Evolutionary conservation across 768 basidiomycete species (phyloP).

Genomic region (Phallus indusiatus): DNA sequence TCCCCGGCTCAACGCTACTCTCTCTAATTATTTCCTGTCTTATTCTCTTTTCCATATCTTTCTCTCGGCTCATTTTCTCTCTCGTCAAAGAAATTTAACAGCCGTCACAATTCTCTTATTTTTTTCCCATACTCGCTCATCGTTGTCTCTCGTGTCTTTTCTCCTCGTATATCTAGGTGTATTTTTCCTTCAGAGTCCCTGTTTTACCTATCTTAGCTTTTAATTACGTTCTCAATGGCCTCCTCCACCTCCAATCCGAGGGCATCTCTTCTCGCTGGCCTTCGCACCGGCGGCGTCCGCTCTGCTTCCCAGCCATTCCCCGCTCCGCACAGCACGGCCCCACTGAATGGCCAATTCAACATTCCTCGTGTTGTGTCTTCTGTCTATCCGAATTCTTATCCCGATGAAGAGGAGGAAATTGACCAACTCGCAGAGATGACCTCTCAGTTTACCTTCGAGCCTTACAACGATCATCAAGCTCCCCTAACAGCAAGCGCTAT

Average conservation of each 20-base stretch:
- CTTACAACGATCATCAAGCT: conserved; percentile 27
- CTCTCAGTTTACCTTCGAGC: conserved; percentile 37
- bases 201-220: conserved; percentile 12
- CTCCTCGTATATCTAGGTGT: conserved; percentile 14
- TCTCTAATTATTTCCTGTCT: conserved; percentile 14
- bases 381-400: conserved; percentile 34
- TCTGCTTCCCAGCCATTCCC: conserved; percentile 42
- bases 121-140: conserved; percentile 24
- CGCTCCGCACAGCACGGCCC: conserved; percentile 62
- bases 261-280: conserved; percentile 79
- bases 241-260: conserved; percentile 41
- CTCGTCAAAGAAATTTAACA: conserved; percentile 17
- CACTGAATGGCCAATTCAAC: conserved; percentile 43
- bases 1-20: conserved; percentile 11
- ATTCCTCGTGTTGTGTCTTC: conserved; percentile 45
- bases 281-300: conserved; percentile 85
- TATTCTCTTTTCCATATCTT: conserved; percentile 7
- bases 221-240: conserved; percentile 28
- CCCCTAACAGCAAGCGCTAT: conserved; percentile 61
- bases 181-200: conserved; percentile 12
- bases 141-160: conserved; percentile 13
- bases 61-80: conserved; percentile 23
- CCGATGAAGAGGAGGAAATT: conserved; percentile 41
- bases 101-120: conserved; percentile 32
- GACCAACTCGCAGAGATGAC: conserved; percentile 54